These are phyloP conservation scores for Ophiostoma australiae DNA, from an alignment of 2,329 filamentous ascomycete species.

Conservation along the genomic window DNA sequence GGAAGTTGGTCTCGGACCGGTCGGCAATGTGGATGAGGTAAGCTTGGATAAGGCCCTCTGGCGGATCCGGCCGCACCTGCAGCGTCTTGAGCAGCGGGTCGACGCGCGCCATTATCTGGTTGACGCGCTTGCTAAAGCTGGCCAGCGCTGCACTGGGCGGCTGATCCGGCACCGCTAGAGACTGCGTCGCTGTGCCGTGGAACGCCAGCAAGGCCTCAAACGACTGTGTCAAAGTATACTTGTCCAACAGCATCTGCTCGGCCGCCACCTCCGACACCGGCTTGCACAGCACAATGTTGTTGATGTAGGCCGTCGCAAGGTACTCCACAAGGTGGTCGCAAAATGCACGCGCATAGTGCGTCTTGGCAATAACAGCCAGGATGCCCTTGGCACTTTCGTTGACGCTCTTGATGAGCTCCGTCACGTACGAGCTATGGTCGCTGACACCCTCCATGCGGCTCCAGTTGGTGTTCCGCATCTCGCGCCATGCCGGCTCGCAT, in stretches of 20 bases:
- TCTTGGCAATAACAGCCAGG: constrained; percentile 73
- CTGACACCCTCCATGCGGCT: constrained; percentile 87
- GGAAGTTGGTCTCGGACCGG: constrained; percentile 89
- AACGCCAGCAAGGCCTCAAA: constrained; percentile 66
- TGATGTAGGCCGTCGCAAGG: constrained; percentile 71
- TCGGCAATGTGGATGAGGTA: constrained; percentile 97
- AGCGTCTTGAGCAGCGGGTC: constrained; percentile 93
- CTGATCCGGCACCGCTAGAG: background rate
- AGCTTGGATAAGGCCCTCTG: constrained; percentile 91
- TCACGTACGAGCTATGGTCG: constrained; percentile 89
- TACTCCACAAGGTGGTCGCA: constrained; percentile 94
- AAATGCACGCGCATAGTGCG: constrained; percentile 89
- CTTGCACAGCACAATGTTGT: constrained; percentile 79
- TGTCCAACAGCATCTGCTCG: constrained; percentile 95
- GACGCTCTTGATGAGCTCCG: constrained; percentile 69
- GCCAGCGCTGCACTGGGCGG: constrained; percentile 41
- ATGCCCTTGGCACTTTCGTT: constrained; percentile 70
- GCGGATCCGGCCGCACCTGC: constrained; percentile 84
- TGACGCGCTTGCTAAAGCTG: constrained; percentile 80
- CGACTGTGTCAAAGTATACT: constrained; percentile 80
- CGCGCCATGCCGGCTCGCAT: constrained; percentile 83
- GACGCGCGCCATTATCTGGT: constrained; percentile 75
- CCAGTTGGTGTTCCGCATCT: constrained; percentile 97
- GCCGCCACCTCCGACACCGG: constrained; percentile 92
- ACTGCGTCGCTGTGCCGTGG: constrained; percentile 44